Evolutionary conservation across 148 eudicot genomes (phyloP), one percentile per base, ranked within the genome.

Genomic region (Fagopyrum homotropicum): DNA sequence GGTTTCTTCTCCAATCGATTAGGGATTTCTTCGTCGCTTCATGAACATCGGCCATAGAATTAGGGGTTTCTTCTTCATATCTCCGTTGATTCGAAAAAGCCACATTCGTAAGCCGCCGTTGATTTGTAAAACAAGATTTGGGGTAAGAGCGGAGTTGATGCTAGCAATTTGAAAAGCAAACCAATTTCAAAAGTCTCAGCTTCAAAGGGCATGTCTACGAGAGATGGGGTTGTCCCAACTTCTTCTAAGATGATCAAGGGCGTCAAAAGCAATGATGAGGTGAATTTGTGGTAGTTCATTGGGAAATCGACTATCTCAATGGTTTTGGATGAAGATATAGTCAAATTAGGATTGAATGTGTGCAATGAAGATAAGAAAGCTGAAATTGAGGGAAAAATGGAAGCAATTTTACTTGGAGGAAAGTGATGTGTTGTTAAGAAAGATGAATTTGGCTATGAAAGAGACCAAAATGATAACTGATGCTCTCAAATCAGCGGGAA

Each of bases 121-220:
- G 86, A 81, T 0, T 45, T 88, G 74, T 83, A 85, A 0, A 83
- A 83, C 8, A 80, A 77, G 51, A 77, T 88, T 1, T 88, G 89
- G 92, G 80, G 78, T 4, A 22, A 7, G 30, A 4, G 47, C 2
- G 4, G 12, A 14, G 43, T 1, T 45, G 45, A 3, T 8, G 66
- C 12, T 12, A 22, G 11, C 63, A 57, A 19, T 11, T 3, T 57
- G 63, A 57, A 57, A 19, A 12, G 17, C 57, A 54, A 6, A 1
- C 7, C 52, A 4, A 12, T 49, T 49, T 2, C 52, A 49, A 49
- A 49, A 12, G 57, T 19, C 4, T n/a, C 5, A 6, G 57, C 57
- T 2, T n/a, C 6, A 5, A 16, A 54, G 5, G n/a, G 57, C 17
- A 55, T 4, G 29, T 55, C 22, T 4, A 9, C 7, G 9, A 55